phyloP scores from a whole-genome alignment of 371 early-diverging fungal genomes.

The Batkoa obscura region DNA sequence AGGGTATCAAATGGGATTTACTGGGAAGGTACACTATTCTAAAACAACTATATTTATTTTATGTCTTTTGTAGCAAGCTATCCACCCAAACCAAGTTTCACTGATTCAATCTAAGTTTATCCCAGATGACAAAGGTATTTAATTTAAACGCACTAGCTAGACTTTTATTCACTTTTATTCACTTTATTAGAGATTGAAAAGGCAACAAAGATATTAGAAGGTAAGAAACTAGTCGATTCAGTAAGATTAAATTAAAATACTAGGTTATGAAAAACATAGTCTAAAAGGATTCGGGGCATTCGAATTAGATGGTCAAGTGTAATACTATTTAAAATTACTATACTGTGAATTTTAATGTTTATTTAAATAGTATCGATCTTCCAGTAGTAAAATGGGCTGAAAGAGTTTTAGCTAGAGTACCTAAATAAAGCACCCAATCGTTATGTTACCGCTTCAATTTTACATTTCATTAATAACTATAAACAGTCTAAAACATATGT shows the following conservation, averaged over 20 bases:
- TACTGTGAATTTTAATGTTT: background rate
- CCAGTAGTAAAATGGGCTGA: slow-evolving; percentile 53
- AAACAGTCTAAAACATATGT: no score
- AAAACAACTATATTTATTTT: no score
- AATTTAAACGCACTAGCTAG: background rate
- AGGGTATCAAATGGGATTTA: slow-evolving; percentile 78
- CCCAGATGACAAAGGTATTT: slow-evolving; percentile 44
- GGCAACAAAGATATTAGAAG: slow-evolving; percentile 18
- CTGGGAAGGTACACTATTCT: slow-evolving; percentile 39
- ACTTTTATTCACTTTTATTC: background rate
- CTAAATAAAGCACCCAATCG: background rate
- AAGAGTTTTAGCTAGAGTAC: slow-evolving; percentile 25
- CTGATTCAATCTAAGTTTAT: slow-evolving; percentile 54
- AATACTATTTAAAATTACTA: slow-evolving; percentile 9
- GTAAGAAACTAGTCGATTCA: slow-evolving; percentile 4
- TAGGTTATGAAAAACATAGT: slow-evolving; percentile 35
- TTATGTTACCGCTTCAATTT: no score
- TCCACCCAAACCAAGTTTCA: slow-evolving; percentile 77
- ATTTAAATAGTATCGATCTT: slow-evolving; percentile 31
- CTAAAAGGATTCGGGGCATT: slow-evolving; percentile 72
- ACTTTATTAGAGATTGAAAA: slow-evolving; percentile 7
- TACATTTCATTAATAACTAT: no score
- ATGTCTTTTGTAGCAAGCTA: slow-evolving; percentile 38
- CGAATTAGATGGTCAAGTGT: slow-evolving; percentile 74
- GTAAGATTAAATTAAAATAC: background rate